Conservation (phyloP, 306 rosid genomes). For the Vachellia collinsii region DNA sequence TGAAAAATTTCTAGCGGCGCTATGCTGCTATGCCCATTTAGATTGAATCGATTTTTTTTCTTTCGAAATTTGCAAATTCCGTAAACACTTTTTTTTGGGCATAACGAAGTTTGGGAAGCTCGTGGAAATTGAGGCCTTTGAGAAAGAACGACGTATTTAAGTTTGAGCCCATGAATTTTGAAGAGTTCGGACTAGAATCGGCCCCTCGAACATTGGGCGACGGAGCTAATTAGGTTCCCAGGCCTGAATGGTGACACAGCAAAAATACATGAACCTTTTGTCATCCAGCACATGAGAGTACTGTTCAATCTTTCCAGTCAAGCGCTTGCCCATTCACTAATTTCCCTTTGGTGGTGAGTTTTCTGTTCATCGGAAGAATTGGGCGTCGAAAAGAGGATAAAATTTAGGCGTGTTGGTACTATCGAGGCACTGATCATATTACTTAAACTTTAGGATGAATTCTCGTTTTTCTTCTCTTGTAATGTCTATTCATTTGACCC, state of each 20-base stretch:
- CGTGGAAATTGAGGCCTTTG: background rate
- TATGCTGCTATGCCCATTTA: background rate
- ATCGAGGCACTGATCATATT: constrained; percentile 8
- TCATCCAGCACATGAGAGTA: too few species aligned
- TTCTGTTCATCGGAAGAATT: constrained; percentile 21
- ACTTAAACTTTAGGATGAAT: background rate
- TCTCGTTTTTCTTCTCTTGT: constrained; percentile 23
- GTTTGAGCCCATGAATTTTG: background rate
- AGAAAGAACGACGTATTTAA: background rate
- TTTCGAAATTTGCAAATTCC: background rate
- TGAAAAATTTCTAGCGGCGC: background rate
- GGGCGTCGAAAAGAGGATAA: constrained; percentile 18
- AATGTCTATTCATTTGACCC: background rate
- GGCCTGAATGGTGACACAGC: too few species aligned
- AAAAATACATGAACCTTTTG: background rate
- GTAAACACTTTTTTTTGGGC: background rate
- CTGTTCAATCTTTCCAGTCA: too few species aligned
- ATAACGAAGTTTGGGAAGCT: background rate
- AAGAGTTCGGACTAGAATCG: background rate
- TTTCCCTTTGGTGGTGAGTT: background rate
- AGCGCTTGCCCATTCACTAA: too few species aligned
- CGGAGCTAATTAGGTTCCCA: background rate
- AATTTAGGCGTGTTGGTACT: constrained; percentile 18
- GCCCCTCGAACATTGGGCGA: background rate
- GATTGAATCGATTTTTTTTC: background rate